Evolutionary conservation across 2,329 filamentous ascomycete species (phyloP), one percentile per base, ranked within the genome.

Genomic region (Ophiostoma australiae): DNA sequence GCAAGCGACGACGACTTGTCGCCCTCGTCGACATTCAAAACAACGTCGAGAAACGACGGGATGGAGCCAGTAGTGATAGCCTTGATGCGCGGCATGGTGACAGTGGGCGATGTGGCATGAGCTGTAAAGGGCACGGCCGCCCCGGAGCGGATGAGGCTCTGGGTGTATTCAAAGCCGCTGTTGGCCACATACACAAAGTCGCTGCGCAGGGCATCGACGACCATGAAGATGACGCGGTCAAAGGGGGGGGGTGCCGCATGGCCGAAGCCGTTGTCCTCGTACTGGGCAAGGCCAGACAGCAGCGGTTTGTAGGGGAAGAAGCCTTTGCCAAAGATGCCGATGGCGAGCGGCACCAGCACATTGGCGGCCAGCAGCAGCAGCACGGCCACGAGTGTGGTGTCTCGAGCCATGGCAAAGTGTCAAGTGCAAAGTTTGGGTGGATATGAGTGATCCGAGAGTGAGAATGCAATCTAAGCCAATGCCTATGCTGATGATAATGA

Each of bases 291-390:
- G 4, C 95, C 95, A 13, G 94, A 89, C 67, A 99, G 85, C 75
- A 97, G 91, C 2, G 95, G 93, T 78, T 99, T 99, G 81, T 98
- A 97, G 8, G 95, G 95, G 78, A 99, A 99, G 85, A 99, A 99
- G 17, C 95, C 94, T 41, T 89, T 87, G 35, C 92, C 94, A 79
- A 98, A 98, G 74, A 90, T 80, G 70, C 91, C 75, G 74, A 94
- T 87, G 67, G 93, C 90, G 70, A 91, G 77, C 3, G 92, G 91
- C 65, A 97, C 88, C 73, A 97, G 81, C 41, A 93, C 71, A 79
- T 97, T 97, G 76, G 92, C 90, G 74, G 87, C 80, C 69, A 86
- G 78, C 73, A 93, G 86, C 73, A 86, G 78, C 69, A 82, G 70
- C 72, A 78, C 80, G 72, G 78, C 72, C 70, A 58, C 10, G n/a